Evolutionary conservation across 331 rosid species (phyloP).

Genomic region (Prunus yedoensis): DNA sequence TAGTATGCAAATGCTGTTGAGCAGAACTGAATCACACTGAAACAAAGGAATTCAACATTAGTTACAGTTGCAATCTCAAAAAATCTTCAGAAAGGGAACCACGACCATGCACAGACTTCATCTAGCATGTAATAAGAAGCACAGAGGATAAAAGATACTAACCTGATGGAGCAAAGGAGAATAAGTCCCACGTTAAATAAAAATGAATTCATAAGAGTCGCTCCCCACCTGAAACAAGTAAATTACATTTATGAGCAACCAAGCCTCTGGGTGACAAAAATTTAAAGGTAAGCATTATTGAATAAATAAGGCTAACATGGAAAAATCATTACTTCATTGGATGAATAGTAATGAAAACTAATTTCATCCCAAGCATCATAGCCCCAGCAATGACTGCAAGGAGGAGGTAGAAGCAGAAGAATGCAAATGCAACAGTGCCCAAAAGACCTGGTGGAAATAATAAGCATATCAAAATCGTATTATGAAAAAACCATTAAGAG

Average conservation of each 20-base stretch:
- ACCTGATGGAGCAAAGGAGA: slow-evolving; percentile 92
- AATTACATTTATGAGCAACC: slow-evolving; percentile 25
- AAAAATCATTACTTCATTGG: slow-evolving; percentile 84
- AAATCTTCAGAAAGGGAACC: neutral
- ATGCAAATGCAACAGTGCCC: slow-evolving; percentile 95
- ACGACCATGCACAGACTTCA: neutral
- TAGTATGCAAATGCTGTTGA: slow-evolving; percentile 99
- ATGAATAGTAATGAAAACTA: slow-evolving; percentile 89
- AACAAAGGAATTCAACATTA: slow-evolving; percentile 5
- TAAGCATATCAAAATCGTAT: slow-evolving; percentile 3
- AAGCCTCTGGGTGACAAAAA: neutral
- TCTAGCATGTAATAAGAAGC: slow-evolving; percentile 4
- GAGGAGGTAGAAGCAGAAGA: slow-evolving; percentile 98
- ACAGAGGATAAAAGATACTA: slow-evolving; percentile 6
- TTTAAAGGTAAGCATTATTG: neutral
- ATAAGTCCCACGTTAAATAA: slow-evolving; percentile 92
- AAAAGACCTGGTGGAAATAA: slow-evolving; percentile 69
- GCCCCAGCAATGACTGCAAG: slow-evolving; percentile 97
- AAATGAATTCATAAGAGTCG: slow-evolving; percentile 95
- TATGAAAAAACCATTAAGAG: too few species aligned
- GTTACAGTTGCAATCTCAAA: neutral
- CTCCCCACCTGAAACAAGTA: slow-evolving; percentile 84
- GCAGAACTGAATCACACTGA: slow-evolving; percentile 99
- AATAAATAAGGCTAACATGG: slow-evolving; percentile 8
- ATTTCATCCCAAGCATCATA: slow-evolving; percentile 93